Evolutionary conservation across 805 yeast species (phyloP).

Genomic region (Starmerella vitae): DNA sequence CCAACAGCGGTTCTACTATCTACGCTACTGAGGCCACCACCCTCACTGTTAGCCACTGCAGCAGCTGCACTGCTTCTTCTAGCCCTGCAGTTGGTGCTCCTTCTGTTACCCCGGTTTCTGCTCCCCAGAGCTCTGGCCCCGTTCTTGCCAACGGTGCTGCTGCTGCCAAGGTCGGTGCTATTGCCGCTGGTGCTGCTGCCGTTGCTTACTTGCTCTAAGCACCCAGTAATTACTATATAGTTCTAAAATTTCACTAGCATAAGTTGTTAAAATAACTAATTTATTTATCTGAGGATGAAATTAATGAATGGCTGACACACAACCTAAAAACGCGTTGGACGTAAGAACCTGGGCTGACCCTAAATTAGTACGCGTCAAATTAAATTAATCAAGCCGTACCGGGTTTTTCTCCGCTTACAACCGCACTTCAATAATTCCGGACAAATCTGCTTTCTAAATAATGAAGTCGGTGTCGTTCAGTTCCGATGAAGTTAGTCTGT

Average conservation of each 20-base stretch:
- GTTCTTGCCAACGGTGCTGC: conserved; percentile 16
- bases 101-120: conserved; percentile 18
- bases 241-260: background rate
- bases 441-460: too few relatives aligned
- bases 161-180: conserved; percentile 14
- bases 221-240: background rate
- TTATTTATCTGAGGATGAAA: too few relatives aligned
- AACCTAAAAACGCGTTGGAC: too few relatives aligned
- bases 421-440: too few relatives aligned
- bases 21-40: conserved; percentile 4
- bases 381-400: too few relatives aligned
- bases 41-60: background rate
- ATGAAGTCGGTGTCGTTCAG: background rate
- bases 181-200: conserved; percentile 14
- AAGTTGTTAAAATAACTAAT: background rate
- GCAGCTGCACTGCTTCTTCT: conserved; percentile 17
- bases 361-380: too few relatives aligned
- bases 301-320: too few relatives aligned
- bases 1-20: conserved; percentile 14
- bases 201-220: conserved; percentile 16
- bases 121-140: conserved; percentile 10
- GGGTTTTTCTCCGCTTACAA: too few relatives aligned
- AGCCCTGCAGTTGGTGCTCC: conserved; percentile 28
- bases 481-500: background rate
- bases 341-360: too few relatives aligned